phyloP scores from a whole-genome alignment of 768 basidiomycete species.

The Leccinum arenicola region DNA sequence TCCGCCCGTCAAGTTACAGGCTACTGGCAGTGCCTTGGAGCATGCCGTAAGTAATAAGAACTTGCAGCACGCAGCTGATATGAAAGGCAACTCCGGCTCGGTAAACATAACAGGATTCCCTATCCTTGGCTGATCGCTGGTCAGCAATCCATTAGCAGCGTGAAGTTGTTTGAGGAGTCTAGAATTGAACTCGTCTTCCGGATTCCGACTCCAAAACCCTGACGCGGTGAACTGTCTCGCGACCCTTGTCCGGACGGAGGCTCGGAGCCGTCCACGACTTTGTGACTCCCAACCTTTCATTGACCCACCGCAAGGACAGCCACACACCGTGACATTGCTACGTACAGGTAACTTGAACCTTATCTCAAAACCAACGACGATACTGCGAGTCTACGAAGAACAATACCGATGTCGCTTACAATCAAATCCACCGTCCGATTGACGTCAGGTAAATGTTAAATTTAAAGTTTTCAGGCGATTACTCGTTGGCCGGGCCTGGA shows the following conservation, averaged over 20 bases:
- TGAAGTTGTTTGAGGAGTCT: neutral
- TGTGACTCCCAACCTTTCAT: neutral
- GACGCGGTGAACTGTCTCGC: neutral
- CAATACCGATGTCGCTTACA: conserved; percentile 24
- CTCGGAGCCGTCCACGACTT: neutral
- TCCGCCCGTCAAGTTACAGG: conserved; percentile 1
- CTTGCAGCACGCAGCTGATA: neutral
- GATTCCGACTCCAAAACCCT: conserved; percentile 1
- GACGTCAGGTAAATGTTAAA: conserved; percentile 31
- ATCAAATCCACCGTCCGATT: conserved; percentile 33
- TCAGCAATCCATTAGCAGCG: neutral
- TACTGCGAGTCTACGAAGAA: neutral
- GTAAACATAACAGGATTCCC: neutral
- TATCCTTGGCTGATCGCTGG: neutral
- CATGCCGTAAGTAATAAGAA: conserved; percentile 13
- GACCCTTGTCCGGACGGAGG: neutral
- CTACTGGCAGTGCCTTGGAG: conserved; percentile 1
- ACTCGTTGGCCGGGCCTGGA: neutral
- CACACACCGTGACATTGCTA: neutral
- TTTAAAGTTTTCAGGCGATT: conserved; percentile 30
- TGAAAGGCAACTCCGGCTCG: neutral
- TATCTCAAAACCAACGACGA: neutral
- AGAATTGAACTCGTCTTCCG: neutral
- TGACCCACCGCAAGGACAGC: neutral
- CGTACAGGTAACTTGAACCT: neutral